phyloP scores from a whole-genome alignment of 2,329 filamentous ascomycete species.

The Dichotomopilus funicola region DNA sequence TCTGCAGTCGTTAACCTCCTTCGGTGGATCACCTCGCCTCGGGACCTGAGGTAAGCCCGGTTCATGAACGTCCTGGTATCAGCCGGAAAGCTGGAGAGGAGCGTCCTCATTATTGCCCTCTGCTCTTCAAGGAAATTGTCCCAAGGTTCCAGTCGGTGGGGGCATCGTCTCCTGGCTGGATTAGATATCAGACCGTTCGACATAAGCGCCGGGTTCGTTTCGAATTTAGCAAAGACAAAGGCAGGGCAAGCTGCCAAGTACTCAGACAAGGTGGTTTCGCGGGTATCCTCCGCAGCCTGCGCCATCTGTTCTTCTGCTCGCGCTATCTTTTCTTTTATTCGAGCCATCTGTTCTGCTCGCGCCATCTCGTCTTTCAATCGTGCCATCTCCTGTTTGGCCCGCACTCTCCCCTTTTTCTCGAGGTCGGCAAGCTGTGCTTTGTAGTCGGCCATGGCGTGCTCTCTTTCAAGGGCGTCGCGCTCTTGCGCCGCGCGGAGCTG shows the following conservation, averaged over 20 bases:
- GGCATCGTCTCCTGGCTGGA: slow-evolving; percentile 27
- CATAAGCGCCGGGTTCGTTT: slow-evolving; percentile 8
- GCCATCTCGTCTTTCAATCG: not conserved
- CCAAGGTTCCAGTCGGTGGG: slow-evolving; percentile 26
- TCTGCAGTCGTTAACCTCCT: slow-evolving; percentile 26
- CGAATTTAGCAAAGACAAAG: slow-evolving; percentile 24
- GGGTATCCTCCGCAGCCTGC: not conserved
- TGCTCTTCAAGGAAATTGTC: slow-evolving; percentile 26
- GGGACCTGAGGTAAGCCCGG: slow-evolving; percentile 18
- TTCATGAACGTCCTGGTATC: slow-evolving; percentile 26
- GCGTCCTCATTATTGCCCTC: slow-evolving; percentile 18
- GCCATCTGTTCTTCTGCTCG: not conserved
- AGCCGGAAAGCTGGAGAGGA: slow-evolving; percentile 22
- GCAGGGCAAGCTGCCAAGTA: slow-evolving; percentile 22
- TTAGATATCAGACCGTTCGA: slow-evolving; percentile 26
- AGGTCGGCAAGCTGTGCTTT: too few relatives aligned
- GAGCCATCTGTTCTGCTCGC: not conserved
- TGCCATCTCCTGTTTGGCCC: not conserved
- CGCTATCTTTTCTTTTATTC: not conserved
- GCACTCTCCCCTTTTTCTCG: not conserved
- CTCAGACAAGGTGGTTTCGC: not conserved
- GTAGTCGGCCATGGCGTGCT: too few relatives aligned
- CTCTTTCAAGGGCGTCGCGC: too few relatives aligned
- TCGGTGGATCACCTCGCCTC: slow-evolving; percentile 21
- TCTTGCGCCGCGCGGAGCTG: too few relatives aligned